phyloP scores from a whole-genome alignment of 2,329 filamentous ascomycete species.

The Nigrospora sphaerica region DNA sequence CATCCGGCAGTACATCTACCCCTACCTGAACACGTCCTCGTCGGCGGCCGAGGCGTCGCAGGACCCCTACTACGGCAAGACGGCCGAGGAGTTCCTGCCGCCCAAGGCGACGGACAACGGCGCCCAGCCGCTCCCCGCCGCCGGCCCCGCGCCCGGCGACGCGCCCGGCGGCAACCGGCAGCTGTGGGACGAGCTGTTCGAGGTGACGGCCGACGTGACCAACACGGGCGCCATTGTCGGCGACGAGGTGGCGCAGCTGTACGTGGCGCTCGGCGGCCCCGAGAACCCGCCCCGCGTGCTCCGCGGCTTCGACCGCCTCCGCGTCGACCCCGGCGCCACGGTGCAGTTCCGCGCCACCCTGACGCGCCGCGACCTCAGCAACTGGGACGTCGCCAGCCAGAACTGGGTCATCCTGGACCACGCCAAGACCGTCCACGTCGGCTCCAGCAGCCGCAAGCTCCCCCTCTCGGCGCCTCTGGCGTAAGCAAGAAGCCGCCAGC shows the following conservation, averaged over 20 bases:
- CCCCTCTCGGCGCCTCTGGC: slow-evolving; percentile 29
- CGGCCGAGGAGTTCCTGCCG: slow-evolving; percentile 53
- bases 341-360: slow-evolving; percentile 61
- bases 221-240: slow-evolving; percentile 62
- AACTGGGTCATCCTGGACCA: slow-evolving; percentile 66
- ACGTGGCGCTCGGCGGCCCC: slow-evolving; percentile 73
- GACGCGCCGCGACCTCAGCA: slow-evolving; percentile 75
- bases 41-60: slow-evolving; percentile 46
- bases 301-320: slow-evolving; percentile 74
- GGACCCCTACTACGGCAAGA: slow-evolving; percentile 54
- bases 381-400: slow-evolving; percentile 75
- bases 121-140: slow-evolving; percentile 46
- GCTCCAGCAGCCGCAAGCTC: slow-evolving; percentile 48
- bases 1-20: slow-evolving; percentile 57
- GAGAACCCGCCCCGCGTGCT: slow-evolving; percentile 62
- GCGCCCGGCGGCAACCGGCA: slow-evolving; percentile 56
- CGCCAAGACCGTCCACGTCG: slow-evolving; percentile 48
- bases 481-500: slow-evolving; percentile 4
- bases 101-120: slow-evolving; percentile 45
- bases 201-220: slow-evolving; percentile 58
- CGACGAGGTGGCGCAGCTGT: slow-evolving; percentile 70
- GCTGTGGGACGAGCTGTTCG: slow-evolving; percentile 65
- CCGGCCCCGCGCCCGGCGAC: slow-evolving; percentile 30
- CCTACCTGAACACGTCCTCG: slow-evolving; percentile 59
- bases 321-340: slow-evolving; percentile 62